phyloP scores from a whole-genome alignment of 1,139 yeast species.

The Kluyveromyces sp. region DNA sequence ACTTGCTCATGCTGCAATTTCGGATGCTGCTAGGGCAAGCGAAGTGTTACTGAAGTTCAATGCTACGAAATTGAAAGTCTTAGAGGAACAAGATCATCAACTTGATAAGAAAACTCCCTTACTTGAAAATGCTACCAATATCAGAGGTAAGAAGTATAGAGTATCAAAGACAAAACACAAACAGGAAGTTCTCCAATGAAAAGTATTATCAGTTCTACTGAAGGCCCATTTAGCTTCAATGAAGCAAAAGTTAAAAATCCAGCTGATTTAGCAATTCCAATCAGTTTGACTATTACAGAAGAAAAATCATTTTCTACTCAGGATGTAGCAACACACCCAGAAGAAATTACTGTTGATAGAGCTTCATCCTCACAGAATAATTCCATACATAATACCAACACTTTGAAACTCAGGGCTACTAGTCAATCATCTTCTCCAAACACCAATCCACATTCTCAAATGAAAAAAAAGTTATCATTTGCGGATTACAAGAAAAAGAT shows the following conservation, averaged over 20 bases:
- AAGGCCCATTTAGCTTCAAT: constrained; percentile 18
- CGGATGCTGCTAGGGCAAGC: constrained; percentile 15
- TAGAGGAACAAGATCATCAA: background rate
- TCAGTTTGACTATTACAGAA: background rate
- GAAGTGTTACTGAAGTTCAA: constrained; percentile 10
- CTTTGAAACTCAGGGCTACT: background rate
- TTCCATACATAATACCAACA: background rate
- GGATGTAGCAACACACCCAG: background rate
- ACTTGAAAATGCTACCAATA: background rate
- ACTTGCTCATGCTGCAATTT: constrained; percentile 17
- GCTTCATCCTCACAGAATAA: too few relatives aligned
- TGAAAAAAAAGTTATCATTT: constrained; percentile 61
- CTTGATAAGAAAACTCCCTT: background rate
- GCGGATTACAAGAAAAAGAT: constrained; percentile 76
- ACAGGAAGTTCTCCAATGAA: background rate
- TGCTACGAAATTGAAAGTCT: background rate
- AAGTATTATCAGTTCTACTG: background rate
- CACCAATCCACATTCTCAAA: constrained; percentile 3
- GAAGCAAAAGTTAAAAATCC: constrained; percentile 22
- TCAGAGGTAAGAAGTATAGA: background rate
- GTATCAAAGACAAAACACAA: background rate
- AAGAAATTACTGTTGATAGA: too few relatives aligned
- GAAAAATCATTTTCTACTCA: background rate
- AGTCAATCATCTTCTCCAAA: constrained; percentile 3
- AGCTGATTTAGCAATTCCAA: constrained; percentile 22